Evolutionary conservation across 2,329 filamentous ascomycete species (phyloP).

Genomic region (Neopestalotiopsis sp.): DNA sequence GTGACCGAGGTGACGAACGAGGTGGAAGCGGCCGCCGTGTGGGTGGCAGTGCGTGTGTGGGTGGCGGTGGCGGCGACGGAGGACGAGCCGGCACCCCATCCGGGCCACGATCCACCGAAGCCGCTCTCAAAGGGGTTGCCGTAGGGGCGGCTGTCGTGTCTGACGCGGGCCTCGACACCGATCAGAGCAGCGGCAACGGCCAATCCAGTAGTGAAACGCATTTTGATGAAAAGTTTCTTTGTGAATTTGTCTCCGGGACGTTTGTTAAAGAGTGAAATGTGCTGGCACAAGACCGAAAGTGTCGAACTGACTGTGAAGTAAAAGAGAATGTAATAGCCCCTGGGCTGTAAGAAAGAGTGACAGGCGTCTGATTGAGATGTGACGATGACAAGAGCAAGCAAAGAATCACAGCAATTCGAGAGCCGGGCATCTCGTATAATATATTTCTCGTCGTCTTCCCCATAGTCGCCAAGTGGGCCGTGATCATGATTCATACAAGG

Average conservation of each 20-base stretch:
- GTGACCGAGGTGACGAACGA: neutral
- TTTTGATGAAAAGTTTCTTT: neutral
- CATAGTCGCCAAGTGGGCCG: neutral
- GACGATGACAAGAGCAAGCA: neutral
- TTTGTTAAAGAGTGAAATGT: conserved; percentile 10
- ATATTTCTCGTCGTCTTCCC: conserved; percentile 2
- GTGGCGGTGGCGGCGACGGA: neutral
- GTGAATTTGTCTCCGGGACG: conserved; percentile 10
- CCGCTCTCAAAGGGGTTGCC: neutral
- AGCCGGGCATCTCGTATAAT: conserved; percentile 8
- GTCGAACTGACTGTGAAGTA: neutral
- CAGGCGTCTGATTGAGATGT: conserved; percentile 6
- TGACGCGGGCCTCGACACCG: neutral
- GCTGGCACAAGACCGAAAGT: conserved; percentile 3
- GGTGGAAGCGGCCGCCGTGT: neutral
- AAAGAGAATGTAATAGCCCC: conserved; percentile 5
- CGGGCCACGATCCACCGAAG: neutral
- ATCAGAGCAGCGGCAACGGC: conserved; percentile 10
- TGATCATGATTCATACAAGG: neutral
- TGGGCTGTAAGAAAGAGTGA: conserved; percentile 13
- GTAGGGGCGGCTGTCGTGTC: neutral
- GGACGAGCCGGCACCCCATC: neutral
- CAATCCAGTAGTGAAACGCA: conserved; percentile 14
- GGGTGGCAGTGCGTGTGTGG: neutral
- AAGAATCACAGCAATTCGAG: neutral